Evolutionary conservation across 2,329 filamentous ascomycete species (phyloP), one percentile per base, ranked within the genome.

Genomic region (Cordyceps militaris): DNA sequence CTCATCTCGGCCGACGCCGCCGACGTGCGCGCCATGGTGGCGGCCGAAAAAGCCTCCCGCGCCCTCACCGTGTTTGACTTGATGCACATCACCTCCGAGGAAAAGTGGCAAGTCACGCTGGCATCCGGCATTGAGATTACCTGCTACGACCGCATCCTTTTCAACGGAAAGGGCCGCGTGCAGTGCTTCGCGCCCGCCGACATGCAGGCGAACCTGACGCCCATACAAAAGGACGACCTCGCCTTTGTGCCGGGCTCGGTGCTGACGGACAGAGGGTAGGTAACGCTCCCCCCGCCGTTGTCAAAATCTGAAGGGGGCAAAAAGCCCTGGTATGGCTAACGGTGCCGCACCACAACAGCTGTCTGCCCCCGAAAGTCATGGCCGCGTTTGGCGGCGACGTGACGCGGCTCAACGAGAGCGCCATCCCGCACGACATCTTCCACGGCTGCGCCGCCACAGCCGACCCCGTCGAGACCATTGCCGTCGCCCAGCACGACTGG

Each of bases 141-240:
- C 0, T 87, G 84, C 70, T 81, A 81, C 61, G 83, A 86, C 63
- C 78, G 82, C 0, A 71, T 87, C 14, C 68, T 87, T 11, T 73
- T 87, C 52, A 86, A 87, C 59, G 84, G 84, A 24, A 81, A 83
- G 62, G 83, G 83, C 3, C 72, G 73, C 1, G 77, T 82, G 0
- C 69, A 77, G 49, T 86, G 83, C 64, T 71, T 79, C 42, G 66
- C 74, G 0, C 68, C 70, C 6, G 71, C 73, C 4, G 70, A 79
- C 40, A 71, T 83, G 5, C 67, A 72, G 30, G 64, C 70, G 2
- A 71, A 74, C 7, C 59, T 73, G 19, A 69, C 60, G 6, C 60
- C 66, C 0, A 57, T 65, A 3, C 74, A 77, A 36, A 64, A 66
- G 52, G 30, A 34, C 0, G 66, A 70, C 3, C 61, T 77, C 0